Evolutionary conservation across 805 yeast species (phyloP).

Genomic region (Saturnispora diversa): DNA sequence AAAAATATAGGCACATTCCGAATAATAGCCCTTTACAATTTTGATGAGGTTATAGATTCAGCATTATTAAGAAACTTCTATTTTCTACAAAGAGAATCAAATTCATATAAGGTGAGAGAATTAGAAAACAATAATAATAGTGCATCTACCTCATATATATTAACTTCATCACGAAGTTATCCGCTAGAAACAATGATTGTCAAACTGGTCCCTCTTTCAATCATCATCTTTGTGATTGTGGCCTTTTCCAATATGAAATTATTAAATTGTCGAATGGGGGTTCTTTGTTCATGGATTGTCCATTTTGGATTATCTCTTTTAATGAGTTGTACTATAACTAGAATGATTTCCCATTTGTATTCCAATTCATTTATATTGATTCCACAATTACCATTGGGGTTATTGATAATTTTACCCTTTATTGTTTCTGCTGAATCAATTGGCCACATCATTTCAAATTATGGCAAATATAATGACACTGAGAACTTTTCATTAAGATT

Average conservation of each 20-base stretch:
- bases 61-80: not conserved
- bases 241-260: slow-evolving; percentile 35
- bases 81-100: not conserved
- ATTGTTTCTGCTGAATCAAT: not conserved
- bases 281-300: slow-evolving; percentile 36
- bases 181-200: slow-evolving; percentile 4
- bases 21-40: slow-evolving; percentile 1
- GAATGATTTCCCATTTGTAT: no score
- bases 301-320: slow-evolving; percentile 33
- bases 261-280: slow-evolving; percentile 40
- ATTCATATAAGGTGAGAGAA: no score
- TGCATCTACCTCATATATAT: no score
- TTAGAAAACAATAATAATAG: no score
- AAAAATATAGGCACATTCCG: not conserved
- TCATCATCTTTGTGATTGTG: slow-evolving; percentile 25
- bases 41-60: not conserved
- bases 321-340: slow-evolving; percentile 37
- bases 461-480: not conserved
- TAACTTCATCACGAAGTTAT: slow-evolving; percentile 1
- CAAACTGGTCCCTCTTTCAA: slow-evolving; percentile 11
- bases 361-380: no score
- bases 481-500: slow-evolving; percentile 5
- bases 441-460: not conserved
- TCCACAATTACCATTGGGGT: slow-evolving; percentile 22
- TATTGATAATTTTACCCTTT: slow-evolving; percentile 18